Percentiles rank a stretch among this genome's conserved stretches.
These are phyloP conservation scores for Fomitopsis pulvina DNA, from an alignment of 768 basidiomycete genomes.

Conservation along the genomic window DNA sequence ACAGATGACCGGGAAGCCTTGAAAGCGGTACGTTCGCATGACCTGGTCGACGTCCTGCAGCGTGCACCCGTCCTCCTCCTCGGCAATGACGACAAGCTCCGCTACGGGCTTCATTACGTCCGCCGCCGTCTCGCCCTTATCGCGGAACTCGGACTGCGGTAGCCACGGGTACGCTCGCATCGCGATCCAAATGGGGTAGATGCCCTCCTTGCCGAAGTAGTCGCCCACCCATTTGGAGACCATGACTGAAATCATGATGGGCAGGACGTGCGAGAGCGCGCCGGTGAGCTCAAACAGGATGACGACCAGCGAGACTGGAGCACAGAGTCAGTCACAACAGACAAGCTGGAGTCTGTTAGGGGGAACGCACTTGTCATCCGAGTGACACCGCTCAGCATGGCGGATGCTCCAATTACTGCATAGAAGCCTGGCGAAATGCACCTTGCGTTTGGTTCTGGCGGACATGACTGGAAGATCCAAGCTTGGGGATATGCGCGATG, in stretches of 20 bases:
- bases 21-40: constrained; percentile 39
- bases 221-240: constrained; percentile 74
- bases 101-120: constrained; percentile 51
- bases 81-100: constrained; percentile 46
- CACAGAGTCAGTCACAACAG: background rate
- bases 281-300: constrained; percentile 81
- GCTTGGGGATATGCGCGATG: constrained; percentile 60
- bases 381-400: constrained; percentile 72
- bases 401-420: constrained; percentile 69
- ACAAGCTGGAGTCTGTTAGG: background rate
- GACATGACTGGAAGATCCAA: constrained; percentile 67
- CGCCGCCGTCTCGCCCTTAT: constrained; percentile 55
- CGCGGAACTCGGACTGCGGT: constrained; percentile 56
- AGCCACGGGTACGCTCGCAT: constrained; percentile 69
- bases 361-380: constrained; percentile 59
- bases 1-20: constrained; percentile 62
- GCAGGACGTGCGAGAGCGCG: constrained; percentile 73
- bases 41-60: constrained; percentile 43
- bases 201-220: constrained; percentile 61
- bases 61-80: constrained; percentile 29
- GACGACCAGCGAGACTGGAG: constrained; percentile 63
- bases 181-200: constrained; percentile 68
- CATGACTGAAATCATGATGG: constrained; percentile 78
- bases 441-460: constrained; percentile 59
- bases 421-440: constrained; percentile 76